phyloP scores from a whole-genome alignment of 1,284 basidiomycete species.

The Ceratobasidium sp. region DNA sequence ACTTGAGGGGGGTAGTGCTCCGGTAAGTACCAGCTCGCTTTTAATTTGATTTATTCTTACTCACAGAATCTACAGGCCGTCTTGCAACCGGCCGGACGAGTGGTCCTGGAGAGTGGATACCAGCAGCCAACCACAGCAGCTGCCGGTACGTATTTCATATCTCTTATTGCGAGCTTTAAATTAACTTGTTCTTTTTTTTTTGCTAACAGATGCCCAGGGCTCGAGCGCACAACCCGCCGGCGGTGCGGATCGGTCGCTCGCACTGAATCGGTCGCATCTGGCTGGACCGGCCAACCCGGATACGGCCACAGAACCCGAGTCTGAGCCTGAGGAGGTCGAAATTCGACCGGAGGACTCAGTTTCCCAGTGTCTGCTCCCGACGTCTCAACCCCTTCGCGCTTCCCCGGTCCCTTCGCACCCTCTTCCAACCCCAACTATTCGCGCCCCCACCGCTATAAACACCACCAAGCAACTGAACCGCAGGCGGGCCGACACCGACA shows the following conservation, averaged over 20 bases:
- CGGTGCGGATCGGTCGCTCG: too few species aligned
- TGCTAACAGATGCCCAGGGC: too few species aligned
- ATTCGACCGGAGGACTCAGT: slow-evolving; percentile 7
- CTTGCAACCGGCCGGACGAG: not conserved
- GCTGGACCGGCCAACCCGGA: not conserved
- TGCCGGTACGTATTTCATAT: slow-evolving; percentile 9
- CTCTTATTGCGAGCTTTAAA: too few species aligned
- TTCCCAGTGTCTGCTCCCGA: not conserved
- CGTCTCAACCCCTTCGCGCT: too few species aligned
- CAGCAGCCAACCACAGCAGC: not conserved
- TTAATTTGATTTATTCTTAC: not conserved
- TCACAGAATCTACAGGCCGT: not conserved
- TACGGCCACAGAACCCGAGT: not conserved
- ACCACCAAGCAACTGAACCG: too few species aligned
- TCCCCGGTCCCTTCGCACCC: too few species aligned
- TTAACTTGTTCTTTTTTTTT: too few species aligned
- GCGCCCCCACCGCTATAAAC: too few species aligned
- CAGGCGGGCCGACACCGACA: too few species aligned
- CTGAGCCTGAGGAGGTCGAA: not conserved
- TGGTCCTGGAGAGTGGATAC: slow-evolving; percentile 25
- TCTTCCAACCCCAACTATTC: too few species aligned
- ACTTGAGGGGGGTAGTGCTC: slow-evolving; percentile 16
- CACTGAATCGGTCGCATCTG: too few species aligned
- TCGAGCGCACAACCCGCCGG: too few species aligned
- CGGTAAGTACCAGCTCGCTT: not conserved